Conservation (phyloP, 345 rosid genomes). For the Ailanthus altissimus region DNA sequence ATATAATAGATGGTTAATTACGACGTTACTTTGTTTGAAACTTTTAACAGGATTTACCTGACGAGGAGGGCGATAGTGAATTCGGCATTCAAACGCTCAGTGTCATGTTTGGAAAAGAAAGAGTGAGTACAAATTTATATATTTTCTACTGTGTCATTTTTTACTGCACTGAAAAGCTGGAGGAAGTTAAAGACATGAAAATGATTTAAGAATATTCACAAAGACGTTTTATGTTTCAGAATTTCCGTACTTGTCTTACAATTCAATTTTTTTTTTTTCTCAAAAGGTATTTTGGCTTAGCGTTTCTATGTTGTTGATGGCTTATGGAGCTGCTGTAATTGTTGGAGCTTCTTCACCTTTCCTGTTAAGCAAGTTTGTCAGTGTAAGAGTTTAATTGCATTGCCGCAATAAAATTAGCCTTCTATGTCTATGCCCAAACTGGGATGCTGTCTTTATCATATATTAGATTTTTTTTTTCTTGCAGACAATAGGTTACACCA, state of each 20-base stretch:
- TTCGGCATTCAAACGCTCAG: slow-evolving; percentile 35
- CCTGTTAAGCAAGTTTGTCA: slow-evolving; percentile 25
- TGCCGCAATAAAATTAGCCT: neutral
- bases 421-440: neutral
- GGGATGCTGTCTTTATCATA: too few species aligned
- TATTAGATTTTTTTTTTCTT: neutral
- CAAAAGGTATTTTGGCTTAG: slow-evolving; percentile 36
- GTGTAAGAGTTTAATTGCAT: slow-evolving; percentile 10
- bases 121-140: slow-evolving; percentile 14
- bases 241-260: too few species aligned
- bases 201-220: too few species aligned
- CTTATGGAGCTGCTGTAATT: slow-evolving; percentile 33
- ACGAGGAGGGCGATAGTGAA: slow-evolving; percentile 37
- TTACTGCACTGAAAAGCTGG: too few species aligned
- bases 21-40: neutral
- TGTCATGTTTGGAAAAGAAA: slow-evolving; percentile 31
- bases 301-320: slow-evolving; percentile 31
- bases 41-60: slow-evolving; percentile 39
- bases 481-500: slow-evolving; percentile 33
- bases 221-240: too few species aligned
- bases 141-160: too few species aligned
- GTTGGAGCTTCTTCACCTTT: slow-evolving; percentile 32
- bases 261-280: neutral
- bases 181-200: too few species aligned
- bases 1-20: too few species aligned